Conservation (phyloP, 768 basidiomycete species). For the Suillus clintonianus region DNA sequence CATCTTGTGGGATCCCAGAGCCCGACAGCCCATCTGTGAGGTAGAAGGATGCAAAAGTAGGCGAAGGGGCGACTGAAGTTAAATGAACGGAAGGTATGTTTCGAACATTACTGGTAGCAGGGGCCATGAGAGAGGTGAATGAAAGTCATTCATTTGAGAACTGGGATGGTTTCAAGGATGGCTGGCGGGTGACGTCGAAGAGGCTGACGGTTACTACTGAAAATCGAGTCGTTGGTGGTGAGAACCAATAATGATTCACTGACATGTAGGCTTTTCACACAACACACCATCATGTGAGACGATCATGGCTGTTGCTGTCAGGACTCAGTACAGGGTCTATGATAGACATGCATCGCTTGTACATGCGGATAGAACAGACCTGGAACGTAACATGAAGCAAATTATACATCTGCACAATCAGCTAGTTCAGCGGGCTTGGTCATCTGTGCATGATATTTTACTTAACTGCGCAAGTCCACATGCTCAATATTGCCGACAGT, state of each 20-base stretch:
- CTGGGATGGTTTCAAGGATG: not conserved
- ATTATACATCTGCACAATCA: too few relatives aligned
- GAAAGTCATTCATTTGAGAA: not conserved
- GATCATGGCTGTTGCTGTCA: not conserved
- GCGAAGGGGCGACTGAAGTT: not conserved
- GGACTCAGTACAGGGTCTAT: too few relatives aligned
- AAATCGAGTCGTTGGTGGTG: not conserved
- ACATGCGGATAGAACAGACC: too few relatives aligned
- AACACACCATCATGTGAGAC: not conserved
- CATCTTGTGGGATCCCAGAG: not conserved
- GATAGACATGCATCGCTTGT: too few relatives aligned
- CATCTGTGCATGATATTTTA: too few relatives aligned
- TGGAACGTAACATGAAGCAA: too few relatives aligned
- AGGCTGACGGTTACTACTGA: not conserved
- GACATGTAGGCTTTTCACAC: not conserved
- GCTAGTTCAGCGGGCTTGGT: too few relatives aligned
- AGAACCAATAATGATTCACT: not conserved
- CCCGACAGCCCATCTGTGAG: not conserved
- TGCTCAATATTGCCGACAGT: too few relatives aligned
- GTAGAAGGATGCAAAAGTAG: not conserved
- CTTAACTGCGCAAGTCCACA: too few relatives aligned
- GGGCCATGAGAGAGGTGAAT: not conserved
- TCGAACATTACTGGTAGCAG: not conserved
- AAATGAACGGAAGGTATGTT: not conserved
- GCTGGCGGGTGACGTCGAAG: not conserved